Evolutionary conservation across 2,329 filamentous ascomycete genomes (phyloP).

Genomic region (Trichoderma sp.): DNA sequence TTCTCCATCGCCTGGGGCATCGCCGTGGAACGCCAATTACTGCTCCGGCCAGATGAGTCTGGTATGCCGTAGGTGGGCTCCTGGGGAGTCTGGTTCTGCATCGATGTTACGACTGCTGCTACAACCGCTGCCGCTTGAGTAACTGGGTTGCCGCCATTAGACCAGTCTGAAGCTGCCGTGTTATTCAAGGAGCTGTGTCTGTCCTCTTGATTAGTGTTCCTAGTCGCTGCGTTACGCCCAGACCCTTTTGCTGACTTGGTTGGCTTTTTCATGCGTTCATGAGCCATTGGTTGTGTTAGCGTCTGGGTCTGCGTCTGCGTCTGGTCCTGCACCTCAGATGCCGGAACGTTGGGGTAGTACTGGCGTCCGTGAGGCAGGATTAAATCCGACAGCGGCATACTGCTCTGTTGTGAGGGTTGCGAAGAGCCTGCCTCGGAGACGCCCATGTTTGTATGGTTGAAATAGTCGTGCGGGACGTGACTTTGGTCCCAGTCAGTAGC

Average conservation of each 20-base stretch:
- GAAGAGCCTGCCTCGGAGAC: conserved; percentile 31
- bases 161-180: conserved; percentile 7
- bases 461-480: conserved; percentile 30
- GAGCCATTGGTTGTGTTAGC: not conserved
- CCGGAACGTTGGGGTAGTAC: conserved; percentile 25
- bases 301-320: not conserved
- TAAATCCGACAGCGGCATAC: conserved; percentile 14
- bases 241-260: not conserved
- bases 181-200: not conserved
- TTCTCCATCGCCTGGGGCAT: conserved; percentile 28
- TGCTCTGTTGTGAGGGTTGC: conserved; percentile 24
- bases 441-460: conserved; percentile 31
- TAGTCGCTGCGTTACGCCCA: not conserved
- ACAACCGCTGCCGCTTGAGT: conserved; percentile 13
- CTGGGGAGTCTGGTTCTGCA: not conserved
- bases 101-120: conserved; percentile 3
- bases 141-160: not conserved
- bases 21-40: conserved; percentile 9
- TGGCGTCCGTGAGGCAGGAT: conserved; percentile 26
- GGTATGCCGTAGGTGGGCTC: not conserved
- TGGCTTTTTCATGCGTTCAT: not conserved
- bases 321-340: conserved; percentile 7
- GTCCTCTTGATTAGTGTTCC: not conserved
- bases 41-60: not conserved
- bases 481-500: conserved; percentile 26